A percentile compares a stretch with the other conserved stretches of the same genome.
Evolutionary conservation across 1,139 yeast species (phyloP).

Genomic region (Candida tunisiensis): DNA sequence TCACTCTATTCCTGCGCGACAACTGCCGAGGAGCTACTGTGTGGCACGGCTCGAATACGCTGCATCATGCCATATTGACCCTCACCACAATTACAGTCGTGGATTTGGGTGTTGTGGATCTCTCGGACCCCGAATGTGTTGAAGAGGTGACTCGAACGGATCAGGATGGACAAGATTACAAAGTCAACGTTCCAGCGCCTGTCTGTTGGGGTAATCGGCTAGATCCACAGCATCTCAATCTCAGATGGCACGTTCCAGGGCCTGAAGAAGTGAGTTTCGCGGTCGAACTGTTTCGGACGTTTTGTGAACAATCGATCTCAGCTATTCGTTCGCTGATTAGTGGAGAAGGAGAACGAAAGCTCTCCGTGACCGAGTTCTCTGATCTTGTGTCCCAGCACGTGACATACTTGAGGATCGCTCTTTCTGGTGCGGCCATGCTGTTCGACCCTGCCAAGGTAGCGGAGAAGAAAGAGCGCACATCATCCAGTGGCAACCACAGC

Average conservation of each 20-base stretch:
- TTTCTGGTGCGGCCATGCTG: constrained; percentile 62
- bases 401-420: constrained; percentile 37
- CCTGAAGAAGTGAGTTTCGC: constrained; percentile 44
- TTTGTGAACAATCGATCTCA: constrained; percentile 20
- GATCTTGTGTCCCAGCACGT: constrained; percentile 33
- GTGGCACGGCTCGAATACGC: constrained; percentile 28
- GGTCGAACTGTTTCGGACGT: constrained; percentile 35
- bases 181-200: no score
- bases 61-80: constrained; percentile 53
- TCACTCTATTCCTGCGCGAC: constrained; percentile 36
- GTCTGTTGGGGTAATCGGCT: constrained; percentile 21
- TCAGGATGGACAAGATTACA: no score
- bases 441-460: constrained; percentile 48
- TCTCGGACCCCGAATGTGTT: no score
- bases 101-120: constrained; percentile 4
- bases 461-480: constrained; percentile 2
- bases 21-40: constrained; percentile 50
- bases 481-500: background rate
- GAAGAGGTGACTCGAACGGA: no score
- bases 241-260: constrained; percentile 65
- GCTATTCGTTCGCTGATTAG: constrained; percentile 10
- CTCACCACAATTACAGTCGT: constrained; percentile 28
- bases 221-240: constrained; percentile 27
- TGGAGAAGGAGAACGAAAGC: background rate
- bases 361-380: constrained; percentile 6